Evolutionary conservation across 2,329 filamentous ascomycete genomes (phyloP).

Genomic region (Phaeophleospora eucalypticola): DNA sequence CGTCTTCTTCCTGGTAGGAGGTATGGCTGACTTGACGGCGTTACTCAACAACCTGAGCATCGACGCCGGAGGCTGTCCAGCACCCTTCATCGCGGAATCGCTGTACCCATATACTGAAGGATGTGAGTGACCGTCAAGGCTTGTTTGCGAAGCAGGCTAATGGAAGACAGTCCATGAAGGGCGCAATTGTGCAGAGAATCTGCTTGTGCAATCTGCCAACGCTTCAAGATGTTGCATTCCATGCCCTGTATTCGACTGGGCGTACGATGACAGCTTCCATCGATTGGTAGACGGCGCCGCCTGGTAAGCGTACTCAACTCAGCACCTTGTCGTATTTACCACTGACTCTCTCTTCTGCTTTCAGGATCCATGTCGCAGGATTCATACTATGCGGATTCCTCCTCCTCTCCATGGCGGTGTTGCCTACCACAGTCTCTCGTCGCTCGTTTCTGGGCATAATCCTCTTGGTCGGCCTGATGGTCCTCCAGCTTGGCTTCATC

Average conservation of each 20-base stretch:
- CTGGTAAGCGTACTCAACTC: conserved; percentile 46
- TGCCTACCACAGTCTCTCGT: conserved; percentile 76
- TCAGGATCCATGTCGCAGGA: conserved; percentile 62
- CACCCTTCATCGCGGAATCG: conserved; percentile 26
- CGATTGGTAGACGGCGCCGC: conserved; percentile 63
- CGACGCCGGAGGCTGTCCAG: conserved; percentile 25
- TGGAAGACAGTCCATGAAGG: conserved; percentile 17
- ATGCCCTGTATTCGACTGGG: conserved; percentile 76
- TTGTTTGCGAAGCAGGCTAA: not conserved
- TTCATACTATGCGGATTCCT: conserved; percentile 68
- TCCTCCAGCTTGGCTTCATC: conserved; percentile 81
- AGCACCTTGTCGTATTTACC: no score
- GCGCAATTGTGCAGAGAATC: conserved; percentile 27
- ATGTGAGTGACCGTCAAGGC: conserved; percentile 22
- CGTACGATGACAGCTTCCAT: conserved; percentile 52
- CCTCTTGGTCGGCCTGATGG: conserved; percentile 63
- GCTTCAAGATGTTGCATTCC: conserved; percentile 67
- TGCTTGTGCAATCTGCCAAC: conserved; percentile 16
- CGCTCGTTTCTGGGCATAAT: conserved; percentile 83
- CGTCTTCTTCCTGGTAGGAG: no score
- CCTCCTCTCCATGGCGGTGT: conserved; percentile 67
- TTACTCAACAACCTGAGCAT: conserved; percentile 17
- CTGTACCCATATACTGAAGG: conserved; percentile 22
- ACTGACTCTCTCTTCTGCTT: no score
- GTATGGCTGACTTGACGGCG: conserved; percentile 3